phyloP scores from a whole-genome alignment of 257 asterid species.

The Nemophila menziesii region DNA sequence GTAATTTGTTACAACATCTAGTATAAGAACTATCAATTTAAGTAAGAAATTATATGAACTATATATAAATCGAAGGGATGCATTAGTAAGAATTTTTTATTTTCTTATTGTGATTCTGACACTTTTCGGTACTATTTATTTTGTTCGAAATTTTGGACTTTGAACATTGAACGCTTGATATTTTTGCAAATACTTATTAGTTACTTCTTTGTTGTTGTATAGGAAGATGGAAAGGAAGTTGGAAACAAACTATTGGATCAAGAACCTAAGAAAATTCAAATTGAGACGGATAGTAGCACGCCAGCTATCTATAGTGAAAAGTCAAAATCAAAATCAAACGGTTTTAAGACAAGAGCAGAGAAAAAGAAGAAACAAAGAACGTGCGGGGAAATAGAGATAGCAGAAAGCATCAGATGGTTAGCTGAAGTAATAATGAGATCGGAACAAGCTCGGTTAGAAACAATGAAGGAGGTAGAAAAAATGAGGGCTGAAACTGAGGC shows the following conservation, averaged over 20 bases:
- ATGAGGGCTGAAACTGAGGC: conserved; percentile 70
- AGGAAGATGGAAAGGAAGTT: conserved; percentile 33
- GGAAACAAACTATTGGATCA: conserved; percentile 29
- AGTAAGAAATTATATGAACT: no score
- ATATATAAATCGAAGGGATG: no score
- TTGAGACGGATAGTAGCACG: conserved; percentile 52
- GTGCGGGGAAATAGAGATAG: conserved; percentile 26
- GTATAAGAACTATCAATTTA: no score
- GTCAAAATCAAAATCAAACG: conserved; percentile 23
- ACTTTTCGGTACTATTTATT: no score
- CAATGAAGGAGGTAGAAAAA: conserved; percentile 61
- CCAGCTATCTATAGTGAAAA: conserved; percentile 34
- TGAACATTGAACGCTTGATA: no score
- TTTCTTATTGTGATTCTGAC: no score
- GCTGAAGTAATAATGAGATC: conserved; percentile 64
- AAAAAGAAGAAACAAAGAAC: conserved; percentile 29
- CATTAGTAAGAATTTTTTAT: no score
- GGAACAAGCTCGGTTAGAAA: conserved; percentile 64
- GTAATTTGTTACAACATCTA: no score
- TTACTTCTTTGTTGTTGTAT: neutral
- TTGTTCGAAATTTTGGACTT: no score
- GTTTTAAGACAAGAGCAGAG: conserved; percentile 15
- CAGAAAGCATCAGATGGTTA: conserved; percentile 61
- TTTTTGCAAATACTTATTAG: neutral
- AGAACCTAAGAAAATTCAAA: conserved; percentile 25